These are phyloP conservation scores for Tubosaeta sp. DNA, from an alignment of 768 basidiomycete species.

Conservation along the genomic window DNA sequence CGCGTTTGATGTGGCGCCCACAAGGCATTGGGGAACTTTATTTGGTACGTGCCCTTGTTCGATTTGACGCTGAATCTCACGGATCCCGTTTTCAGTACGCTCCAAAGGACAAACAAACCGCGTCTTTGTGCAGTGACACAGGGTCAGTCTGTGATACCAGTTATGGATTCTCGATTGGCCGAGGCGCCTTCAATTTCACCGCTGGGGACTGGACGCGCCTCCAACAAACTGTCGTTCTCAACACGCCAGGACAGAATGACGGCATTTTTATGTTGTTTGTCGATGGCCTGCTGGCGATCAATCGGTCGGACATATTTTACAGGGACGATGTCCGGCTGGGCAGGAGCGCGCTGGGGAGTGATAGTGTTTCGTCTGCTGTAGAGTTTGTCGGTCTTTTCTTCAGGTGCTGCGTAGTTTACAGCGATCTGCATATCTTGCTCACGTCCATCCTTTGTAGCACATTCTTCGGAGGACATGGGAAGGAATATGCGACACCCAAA, in stretches of 20 bases:
- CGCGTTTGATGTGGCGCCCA: conserved; percentile 77
- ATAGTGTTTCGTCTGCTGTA: conserved; percentile 19
- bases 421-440: background rate
- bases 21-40: conserved; percentile 73
- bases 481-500: conserved; percentile 61
- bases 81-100: conserved; percentile 51
- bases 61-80: background rate
- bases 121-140: conserved; percentile 52
- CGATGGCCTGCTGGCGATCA: conserved; percentile 52
- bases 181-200: conserved; percentile 63
- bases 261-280: conserved; percentile 63
- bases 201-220: conserved; percentile 69
- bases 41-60: conserved; percentile 42
- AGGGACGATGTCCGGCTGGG: conserved; percentile 36
- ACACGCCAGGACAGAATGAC: conserved; percentile 68
- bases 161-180: conserved; percentile 74
- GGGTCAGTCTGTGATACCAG: conserved; percentile 56
- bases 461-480: conserved; percentile 75
- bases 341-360: background rate
- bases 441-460: conserved; percentile 39
- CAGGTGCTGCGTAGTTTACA: conserved; percentile 43
- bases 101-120: conserved; percentile 64
- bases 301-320: conserved; percentile 58
- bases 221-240: conserved; percentile 64
- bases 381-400: conserved; percentile 65